These are phyloP conservation scores for Lojkania enalia DNA, from an alignment of 2,329 filamentous ascomycete species.

Conservation along the genomic window DNA sequence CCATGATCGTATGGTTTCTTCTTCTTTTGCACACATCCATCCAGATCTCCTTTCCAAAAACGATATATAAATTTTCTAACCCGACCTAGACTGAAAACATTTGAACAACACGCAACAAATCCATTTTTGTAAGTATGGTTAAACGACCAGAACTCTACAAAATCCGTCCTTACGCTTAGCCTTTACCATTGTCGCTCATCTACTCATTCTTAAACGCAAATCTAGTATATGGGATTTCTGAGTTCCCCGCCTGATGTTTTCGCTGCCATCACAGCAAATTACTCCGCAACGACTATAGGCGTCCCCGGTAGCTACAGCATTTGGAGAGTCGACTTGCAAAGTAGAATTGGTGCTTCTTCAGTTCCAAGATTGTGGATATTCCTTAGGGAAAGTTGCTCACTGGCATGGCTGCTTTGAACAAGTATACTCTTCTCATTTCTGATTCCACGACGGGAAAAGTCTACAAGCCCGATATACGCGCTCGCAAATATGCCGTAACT, in stretches of 20 bases:
- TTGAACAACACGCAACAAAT: conserved; percentile 40
- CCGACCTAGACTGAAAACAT: conserved; percentile 45
- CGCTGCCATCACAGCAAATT: conserved; percentile 32
- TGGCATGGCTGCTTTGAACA: conserved; percentile 25
- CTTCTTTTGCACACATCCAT: neutral
- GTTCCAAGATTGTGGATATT: conserved; percentile 21
- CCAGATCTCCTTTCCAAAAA: conserved; percentile 6
- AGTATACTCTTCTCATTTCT: conserved; percentile 23
- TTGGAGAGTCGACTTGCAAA: conserved; percentile 24
- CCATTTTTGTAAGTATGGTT: conserved; percentile 41
- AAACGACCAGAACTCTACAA: conserved; percentile 38
- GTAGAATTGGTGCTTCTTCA: too few relatives aligned
- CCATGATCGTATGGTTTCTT: too few relatives aligned
- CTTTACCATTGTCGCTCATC: conserved; percentile 22
- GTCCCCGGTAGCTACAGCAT: conserved; percentile 16
- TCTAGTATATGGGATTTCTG: conserved; percentile 43
- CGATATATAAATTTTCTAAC: conserved; percentile 30
- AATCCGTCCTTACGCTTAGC: conserved; percentile 33
- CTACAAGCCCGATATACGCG: conserved; percentile 15
- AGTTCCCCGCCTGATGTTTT: conserved; percentile 39
- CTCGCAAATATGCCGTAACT: conserved; percentile 10
- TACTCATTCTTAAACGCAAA: conserved; percentile 29
- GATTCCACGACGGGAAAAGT: conserved; percentile 27
- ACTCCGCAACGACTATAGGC: conserved; percentile 6
- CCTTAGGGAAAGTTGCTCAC: conserved; percentile 19